Base-by-base conservation (phyloP, 1,284 basidiomycete species). In the Microbotryomycetes sp. region DNA sequence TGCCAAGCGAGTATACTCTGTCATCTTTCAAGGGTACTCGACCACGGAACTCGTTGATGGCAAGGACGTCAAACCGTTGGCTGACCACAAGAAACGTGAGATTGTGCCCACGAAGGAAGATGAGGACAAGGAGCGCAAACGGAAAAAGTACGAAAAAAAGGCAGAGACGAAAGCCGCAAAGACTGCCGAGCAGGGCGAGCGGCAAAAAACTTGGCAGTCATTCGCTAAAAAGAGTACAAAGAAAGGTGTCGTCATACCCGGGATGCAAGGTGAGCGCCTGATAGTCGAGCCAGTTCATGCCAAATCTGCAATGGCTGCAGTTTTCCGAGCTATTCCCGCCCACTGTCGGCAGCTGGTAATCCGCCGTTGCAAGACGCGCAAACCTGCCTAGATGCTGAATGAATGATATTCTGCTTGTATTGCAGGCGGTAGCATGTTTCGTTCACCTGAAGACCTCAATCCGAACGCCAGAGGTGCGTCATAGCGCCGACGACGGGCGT, bases 211-310 rank as follows among this genome's bases (percentile, higher is more conserved):
- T 23, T 98, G 94, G 94, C 90, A 97, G 78, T 92, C 91, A 79
- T 98, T 98, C 80, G 89, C 93, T 14, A 94, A 93, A 79, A 97
- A 96, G 79, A 86, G 88, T 32, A 86, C 89, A 74, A 93, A 90
- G 82, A 97, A 97, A 79, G 92, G 92, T 7, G 86, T 92, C 42
- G 87, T 86, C 77, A 89, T 88, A 70, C 69, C 71, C 2, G 71
- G 71, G 12, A 56, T 72, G 31, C 49, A 88, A 58, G 92, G 92
- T 47, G 90, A 87, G 67, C 58, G 6, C 1, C 48, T 12, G 25
- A 22, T 14, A 14, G 14, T 14, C 14, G 61, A 47, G 23, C 19
- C n/a, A n/a, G n/a, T n/a, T n/a, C n/a, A n/a, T n/a, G n/a, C n/a
- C n/a, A n/a, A n/a, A n/a, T n/a, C n/a, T n/a, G n/a, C n/a, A n/a